These are phyloP conservation scores for Pleurotus eryngii DNA, from an alignment of 768 basidiomycete genomes.

Conservation along the genomic window DNA sequence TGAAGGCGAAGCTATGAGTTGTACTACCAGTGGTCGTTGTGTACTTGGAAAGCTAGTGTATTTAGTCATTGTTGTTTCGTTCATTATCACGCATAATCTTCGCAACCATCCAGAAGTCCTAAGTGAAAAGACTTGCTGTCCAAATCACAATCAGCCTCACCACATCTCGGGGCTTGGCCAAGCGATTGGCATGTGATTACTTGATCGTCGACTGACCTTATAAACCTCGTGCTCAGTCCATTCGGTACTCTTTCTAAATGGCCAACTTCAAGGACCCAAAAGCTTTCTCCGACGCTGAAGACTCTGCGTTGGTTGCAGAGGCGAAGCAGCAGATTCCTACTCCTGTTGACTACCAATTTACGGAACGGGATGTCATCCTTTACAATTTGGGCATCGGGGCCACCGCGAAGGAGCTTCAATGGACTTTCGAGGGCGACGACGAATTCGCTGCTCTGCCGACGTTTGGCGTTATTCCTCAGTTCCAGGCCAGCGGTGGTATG, in stretches of 20 bases:
- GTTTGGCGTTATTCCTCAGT: constrained; percentile 94
- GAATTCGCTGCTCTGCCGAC: constrained; percentile 86
- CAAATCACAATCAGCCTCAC: no score
- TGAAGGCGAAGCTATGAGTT: constrained; percentile 52
- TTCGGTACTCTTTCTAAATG: background rate
- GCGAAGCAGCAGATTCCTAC: constrained; percentile 66
- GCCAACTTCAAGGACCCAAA: constrained; percentile 37
- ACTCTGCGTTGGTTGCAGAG: constrained; percentile 75
- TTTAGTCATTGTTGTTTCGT: background rate
- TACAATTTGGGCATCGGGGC: constrained; percentile 97
- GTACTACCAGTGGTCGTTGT: background rate
- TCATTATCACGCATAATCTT: background rate
- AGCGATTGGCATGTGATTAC: background rate
- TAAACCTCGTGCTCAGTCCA: no score
- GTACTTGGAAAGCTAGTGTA: background rate
- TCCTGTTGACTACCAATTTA: constrained; percentile 66
- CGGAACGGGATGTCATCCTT: constrained; percentile 87
- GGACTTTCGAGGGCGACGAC: constrained; percentile 88
- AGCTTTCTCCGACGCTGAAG: constrained; percentile 72
- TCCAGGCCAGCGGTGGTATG: constrained; percentile 63
- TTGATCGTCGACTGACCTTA: background rate
- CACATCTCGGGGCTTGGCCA: no score
- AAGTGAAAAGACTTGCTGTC: no score
- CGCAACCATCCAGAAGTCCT: background rate
- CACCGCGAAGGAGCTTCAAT: constrained; percentile 86